A percentile compares a stretch with the other conserved stretches of the same genome.
These are phyloP conservation scores for Rhizopogon rudus DNA, from an alignment of 768 basidiomycete genomes.

Conservation along the genomic window DNA sequence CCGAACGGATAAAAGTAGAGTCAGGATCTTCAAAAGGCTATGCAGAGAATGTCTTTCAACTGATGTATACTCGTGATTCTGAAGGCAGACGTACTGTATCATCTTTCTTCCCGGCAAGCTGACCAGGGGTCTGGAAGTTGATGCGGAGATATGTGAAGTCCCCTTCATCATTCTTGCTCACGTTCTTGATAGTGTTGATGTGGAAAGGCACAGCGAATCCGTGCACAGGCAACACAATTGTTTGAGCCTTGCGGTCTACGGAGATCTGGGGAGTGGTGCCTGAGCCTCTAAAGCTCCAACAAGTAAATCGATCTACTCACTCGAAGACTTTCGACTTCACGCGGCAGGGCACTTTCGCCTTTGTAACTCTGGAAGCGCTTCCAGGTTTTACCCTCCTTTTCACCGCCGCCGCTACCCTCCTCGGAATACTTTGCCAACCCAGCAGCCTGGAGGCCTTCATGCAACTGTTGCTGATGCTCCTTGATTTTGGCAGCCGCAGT, in stretches of 20 bases:
- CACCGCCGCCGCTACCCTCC: conserved; percentile 65
- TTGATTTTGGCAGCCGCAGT: conserved; percentile 74
- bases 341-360: conserved; percentile 85
- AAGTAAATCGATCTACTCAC: conserved; percentile 39
- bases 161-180: conserved; percentile 94
- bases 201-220: conserved; percentile 98
- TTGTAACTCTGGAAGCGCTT: conserved; percentile 97
- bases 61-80: background rate
- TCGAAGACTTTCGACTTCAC: conserved; percentile 73
- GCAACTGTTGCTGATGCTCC: conserved; percentile 85
- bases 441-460: conserved; percentile 66
- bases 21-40: conserved; percentile 97
- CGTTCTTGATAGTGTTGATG: conserved; percentile 97
- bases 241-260: conserved; percentile 87
- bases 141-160: conserved; percentile 93
- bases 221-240: conserved; percentile 88
- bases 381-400: conserved; percentile 90
- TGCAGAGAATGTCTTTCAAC: background rate
- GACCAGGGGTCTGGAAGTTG: conserved; percentile 98
- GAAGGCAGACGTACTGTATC: conserved; percentile 62
- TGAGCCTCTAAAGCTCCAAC: background rate
- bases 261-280: conserved; percentile 52
- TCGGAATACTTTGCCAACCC: conserved; percentile 84
- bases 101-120: conserved; percentile 96
- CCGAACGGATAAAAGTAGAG: conserved; percentile 92